Evolutionary conservation across 176 grass and related monocot genomes (phyloP), one percentile per base, ranked within the genome.

Genomic region (Juncus effusus): DNA sequence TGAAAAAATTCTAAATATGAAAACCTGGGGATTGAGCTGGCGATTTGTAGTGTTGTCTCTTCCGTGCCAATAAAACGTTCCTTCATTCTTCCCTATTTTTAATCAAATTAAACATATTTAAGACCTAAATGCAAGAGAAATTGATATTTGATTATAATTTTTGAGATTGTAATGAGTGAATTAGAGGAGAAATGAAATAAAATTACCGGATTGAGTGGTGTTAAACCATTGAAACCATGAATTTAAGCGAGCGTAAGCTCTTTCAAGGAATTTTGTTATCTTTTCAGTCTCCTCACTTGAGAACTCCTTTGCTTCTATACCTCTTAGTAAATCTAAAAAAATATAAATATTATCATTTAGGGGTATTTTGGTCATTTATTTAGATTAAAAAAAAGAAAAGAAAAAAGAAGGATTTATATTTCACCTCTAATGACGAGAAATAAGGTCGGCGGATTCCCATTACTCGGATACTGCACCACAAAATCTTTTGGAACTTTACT

Each of bases 151-250:
- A 28, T 28, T 28, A 28, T 28, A 28, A 28, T 28, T 28, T 28
- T 28, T 28, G 19, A 28, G 19, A 28, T 28, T 28, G 19, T 28
- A 28, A 28, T 28, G 19, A 28, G 19, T 47, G 44, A 47, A 47
- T 47, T 47, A 47, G 9, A 47, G 44, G 44, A 47, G 44, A 47
- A 51, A 13, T 59, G 42, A 79, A 42, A 58, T 40, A 67, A 8
- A 75, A 59, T 61, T 89, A 92, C 93, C 94, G 65, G 80, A 82
- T 67, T 97, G 94, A 59, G 88, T 89, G 15, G 50, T 89, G 57
- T 92, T 89, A 69, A 97, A 92, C 94, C 94, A 97, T 69, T 92
- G 94, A 73, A 97, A 92, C 94, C 94, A 97, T 82, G 83, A 74
- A 80, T 92, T 74, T 16, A 97, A 74, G 53, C 94, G 83, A 38